Conservation (phyloP, 2,329 filamentous ascomycete species). For the Neonectria faginata region DNA sequence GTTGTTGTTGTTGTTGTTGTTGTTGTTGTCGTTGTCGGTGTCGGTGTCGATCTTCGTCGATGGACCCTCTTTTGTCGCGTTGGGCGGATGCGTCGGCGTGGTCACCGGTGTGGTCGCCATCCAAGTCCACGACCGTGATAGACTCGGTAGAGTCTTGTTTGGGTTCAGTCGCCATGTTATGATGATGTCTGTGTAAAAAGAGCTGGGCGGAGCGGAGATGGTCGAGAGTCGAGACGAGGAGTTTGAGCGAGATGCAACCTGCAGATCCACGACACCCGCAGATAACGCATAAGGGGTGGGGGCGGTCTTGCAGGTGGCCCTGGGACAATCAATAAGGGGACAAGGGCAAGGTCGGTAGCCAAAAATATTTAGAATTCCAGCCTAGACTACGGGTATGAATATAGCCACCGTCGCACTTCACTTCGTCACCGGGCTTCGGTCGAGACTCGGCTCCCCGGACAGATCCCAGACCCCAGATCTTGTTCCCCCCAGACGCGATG, state of each 20-base stretch:
- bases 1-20: not conserved
- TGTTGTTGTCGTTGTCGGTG: too few relatives aligned
- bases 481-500: not conserved
- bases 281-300: not conserved
- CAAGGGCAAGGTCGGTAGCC: too few relatives aligned
- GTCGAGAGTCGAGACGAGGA: too few relatives aligned
- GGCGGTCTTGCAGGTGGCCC: not conserved
- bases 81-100: not conserved
- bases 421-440: not conserved
- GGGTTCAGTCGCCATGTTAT: not conserved
- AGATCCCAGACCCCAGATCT: constrained; percentile 4
- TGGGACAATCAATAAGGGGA: not conserved
- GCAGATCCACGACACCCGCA: not conserved
- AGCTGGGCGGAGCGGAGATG: too few relatives aligned
- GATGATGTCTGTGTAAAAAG: not conserved
- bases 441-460: not conserved
- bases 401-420: not conserved
- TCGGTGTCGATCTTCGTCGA: not conserved
- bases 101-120: not conserved
- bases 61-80: not conserved
- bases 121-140: not conserved
- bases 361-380: not conserved
- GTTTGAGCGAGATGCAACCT: not conserved
- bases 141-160: not conserved
- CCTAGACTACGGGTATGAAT: not conserved